Conservation (phyloP, 352 stramenopile species). For the Phytophthora kernoviae region DNA sequence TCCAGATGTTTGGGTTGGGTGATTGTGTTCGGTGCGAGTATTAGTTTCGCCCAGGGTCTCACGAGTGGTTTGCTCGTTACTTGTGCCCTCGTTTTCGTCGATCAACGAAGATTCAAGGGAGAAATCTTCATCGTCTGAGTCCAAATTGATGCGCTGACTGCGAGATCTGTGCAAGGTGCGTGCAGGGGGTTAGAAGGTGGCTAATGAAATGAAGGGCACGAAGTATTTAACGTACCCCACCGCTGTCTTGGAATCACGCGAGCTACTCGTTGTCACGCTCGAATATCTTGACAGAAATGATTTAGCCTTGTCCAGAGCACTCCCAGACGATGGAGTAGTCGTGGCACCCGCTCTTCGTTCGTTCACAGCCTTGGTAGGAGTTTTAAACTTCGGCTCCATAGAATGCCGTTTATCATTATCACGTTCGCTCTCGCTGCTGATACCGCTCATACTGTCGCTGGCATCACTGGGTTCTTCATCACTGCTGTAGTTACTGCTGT, state of each 20-base stretch:
- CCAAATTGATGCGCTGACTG: conserved; percentile 46
- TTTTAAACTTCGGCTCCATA: neutral
- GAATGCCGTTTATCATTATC: neutral
- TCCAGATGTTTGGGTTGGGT: conserved; percentile 1
- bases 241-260: conserved; percentile 16
- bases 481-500: conserved; percentile 3
- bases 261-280: conserved; percentile 22
- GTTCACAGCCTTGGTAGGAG: conserved; percentile 2
- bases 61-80: neutral
- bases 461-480: conserved; percentile 15
- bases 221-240: conserved; percentile 9
- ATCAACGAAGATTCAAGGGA: conserved; percentile 36
- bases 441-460: conserved; percentile 21
- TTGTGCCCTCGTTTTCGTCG: conserved; percentile 8
- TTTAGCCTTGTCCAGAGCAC: conserved; percentile 71
- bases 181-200: neutral
- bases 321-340: conserved; percentile 12
- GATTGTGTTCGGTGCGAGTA: neutral
- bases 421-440: conserved; percentile 19
- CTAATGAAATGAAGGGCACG: neutral
- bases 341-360: conserved; percentile 1
- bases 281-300: conserved; percentile 81
- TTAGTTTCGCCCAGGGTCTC: neutral
- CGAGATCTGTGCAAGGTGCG: conserved; percentile 10
- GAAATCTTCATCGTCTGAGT: conserved; percentile 58